phyloP scores from a whole-genome alignment of 345 rosid genomes.

The Durio zibethinus region DNA sequence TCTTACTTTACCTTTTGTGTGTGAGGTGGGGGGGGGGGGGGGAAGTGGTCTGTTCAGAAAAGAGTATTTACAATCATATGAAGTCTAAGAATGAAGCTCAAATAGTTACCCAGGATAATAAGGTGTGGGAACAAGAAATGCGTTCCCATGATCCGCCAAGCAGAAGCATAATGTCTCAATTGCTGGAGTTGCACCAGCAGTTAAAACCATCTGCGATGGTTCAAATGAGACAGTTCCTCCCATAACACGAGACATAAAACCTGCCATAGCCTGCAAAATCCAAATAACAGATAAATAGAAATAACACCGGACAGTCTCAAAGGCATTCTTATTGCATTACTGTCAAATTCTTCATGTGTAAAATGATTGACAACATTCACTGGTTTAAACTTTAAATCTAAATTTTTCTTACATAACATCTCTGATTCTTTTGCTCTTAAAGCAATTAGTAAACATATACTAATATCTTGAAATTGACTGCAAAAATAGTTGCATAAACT shows the following conservation, averaged over 20 bases:
- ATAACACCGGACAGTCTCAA: constrained; percentile 3
- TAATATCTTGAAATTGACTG: not conserved
- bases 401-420: not conserved
- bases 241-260: constrained; percentile 66
- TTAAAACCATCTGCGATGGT: constrained; percentile 64
- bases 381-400: not conserved
- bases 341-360: not conserved
- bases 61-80: not conserved
- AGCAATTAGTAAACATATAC: not conserved
- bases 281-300: not conserved
- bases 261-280: constrained; percentile 69
- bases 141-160: constrained; percentile 90
- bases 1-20: not conserved
- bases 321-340: not conserved
- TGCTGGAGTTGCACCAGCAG: constrained; percentile 88
- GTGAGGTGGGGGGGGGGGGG: not conserved
- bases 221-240: constrained; percentile 55
- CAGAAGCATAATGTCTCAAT: constrained; percentile 80
- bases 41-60: not conserved
- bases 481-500: not conserved
- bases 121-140: constrained; percentile 79
- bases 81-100: not conserved
- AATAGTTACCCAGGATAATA: constrained; percentile 81
- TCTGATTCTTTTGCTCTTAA: not conserved
- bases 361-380: not conserved